Conservation (phyloP, 2,329 filamentous ascomycete genomes). For the Calonectria crousiana region DNA sequence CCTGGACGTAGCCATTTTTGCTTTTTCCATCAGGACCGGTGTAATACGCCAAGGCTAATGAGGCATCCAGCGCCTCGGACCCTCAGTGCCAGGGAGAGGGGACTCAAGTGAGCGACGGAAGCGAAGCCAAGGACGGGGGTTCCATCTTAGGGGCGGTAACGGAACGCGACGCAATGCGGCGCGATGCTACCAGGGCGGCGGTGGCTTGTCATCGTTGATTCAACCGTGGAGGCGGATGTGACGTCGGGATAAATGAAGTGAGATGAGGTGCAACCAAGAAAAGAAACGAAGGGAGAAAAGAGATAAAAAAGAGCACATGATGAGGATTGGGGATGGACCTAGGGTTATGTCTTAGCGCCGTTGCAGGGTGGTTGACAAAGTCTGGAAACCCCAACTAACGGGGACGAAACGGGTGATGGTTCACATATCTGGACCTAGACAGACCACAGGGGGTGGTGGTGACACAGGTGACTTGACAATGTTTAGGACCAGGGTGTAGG, state of each 20-base stretch:
- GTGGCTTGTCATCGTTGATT: constrained; percentile 19
- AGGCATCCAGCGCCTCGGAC: constrained; percentile 7
- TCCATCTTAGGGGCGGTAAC: not conserved
- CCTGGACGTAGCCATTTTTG: not conserved
- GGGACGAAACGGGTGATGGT: constrained; percentile 9
- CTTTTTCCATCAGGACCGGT: constrained; percentile 1
- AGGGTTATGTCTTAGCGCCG: not conserved
- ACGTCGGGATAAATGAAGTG: constrained; percentile 36
- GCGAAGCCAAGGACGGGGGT: constrained; percentile 9
- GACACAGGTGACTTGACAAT: constrained; percentile 10
- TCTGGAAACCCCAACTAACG: not conserved
- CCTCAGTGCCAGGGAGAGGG: constrained; percentile 10
- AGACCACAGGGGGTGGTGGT: not conserved
- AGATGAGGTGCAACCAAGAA: constrained; percentile 38
- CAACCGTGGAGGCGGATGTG: constrained; percentile 26
- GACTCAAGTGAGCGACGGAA: constrained; percentile 5
- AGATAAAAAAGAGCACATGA: not conserved
- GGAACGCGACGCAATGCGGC: constrained; percentile 8
- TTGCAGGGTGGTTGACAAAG: not conserved
- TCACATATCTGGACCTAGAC: not conserved
- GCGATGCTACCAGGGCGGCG: constrained; percentile 7
- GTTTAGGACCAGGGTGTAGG: constrained; percentile 2
- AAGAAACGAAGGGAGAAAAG: constrained; percentile 17
- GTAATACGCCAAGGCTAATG: not conserved
- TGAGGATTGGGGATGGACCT: constrained; percentile 3